Evolutionary conservation across 2,329 filamentous ascomycete genomes (phyloP).

Genomic region (Curvularia eragrostidis): DNA sequence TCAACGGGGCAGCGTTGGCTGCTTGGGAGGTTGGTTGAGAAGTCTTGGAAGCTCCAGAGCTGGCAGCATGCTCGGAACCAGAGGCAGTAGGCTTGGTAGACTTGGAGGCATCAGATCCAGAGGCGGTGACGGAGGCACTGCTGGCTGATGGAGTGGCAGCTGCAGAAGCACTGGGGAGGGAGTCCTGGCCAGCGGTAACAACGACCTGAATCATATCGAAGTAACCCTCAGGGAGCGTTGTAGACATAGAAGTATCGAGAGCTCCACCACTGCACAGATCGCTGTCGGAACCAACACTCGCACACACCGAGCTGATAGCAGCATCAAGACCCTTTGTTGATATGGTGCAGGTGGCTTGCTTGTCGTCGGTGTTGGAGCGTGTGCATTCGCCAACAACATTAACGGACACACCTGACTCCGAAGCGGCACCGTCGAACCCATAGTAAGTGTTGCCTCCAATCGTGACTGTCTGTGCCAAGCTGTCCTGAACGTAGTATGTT

Average conservation of each 20-base stretch:
- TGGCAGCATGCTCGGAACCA: background rate
- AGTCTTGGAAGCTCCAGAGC: constrained; percentile 2
- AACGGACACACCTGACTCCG: constrained; percentile 8
- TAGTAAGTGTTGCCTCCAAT: constrained; percentile 30
- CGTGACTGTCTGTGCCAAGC: constrained; percentile 15
- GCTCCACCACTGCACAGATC: background rate
- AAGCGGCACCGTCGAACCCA: constrained; percentile 20
- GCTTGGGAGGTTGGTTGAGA: background rate
- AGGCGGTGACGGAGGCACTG: constrained; percentile 23
- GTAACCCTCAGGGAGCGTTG: constrained; percentile 14
- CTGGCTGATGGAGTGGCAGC: constrained; percentile 26
- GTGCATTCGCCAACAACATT: constrained; percentile 25
- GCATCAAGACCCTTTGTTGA: constrained; percentile 17
- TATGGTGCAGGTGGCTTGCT: constrained; percentile 23
- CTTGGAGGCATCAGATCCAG: background rate
- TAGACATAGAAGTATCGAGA: background rate
- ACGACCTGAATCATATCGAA: constrained; percentile 30
- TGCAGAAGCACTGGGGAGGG: constrained; percentile 30
- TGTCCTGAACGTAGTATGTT: background rate
- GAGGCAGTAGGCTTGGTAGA: constrained; percentile 3
- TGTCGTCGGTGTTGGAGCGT: constrained; percentile 17
- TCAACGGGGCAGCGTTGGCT: constrained; percentile 20
- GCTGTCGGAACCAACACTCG: background rate
- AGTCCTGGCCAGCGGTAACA: constrained; percentile 39
- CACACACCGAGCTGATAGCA: constrained; percentile 19